These are phyloP conservation scores for Ophiognomonia clavigignenti-juglandacearum DNA, from an alignment of 2,329 filamentous ascomycete species.

Conservation along the genomic window DNA sequence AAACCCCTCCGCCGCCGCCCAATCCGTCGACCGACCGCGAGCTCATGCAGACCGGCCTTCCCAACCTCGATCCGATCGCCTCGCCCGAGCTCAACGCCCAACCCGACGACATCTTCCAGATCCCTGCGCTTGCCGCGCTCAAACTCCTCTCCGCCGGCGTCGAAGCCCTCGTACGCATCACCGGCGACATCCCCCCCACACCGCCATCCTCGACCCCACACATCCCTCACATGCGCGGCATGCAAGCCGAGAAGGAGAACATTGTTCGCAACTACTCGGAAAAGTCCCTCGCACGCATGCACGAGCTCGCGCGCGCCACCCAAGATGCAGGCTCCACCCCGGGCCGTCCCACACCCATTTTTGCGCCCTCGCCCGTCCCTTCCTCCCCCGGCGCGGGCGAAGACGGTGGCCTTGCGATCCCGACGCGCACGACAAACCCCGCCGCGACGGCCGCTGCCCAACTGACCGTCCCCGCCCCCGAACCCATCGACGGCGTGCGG, in stretches of 20 bases:
- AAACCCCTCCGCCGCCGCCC: constrained; percentile 32
- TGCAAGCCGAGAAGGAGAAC: constrained; percentile 58
- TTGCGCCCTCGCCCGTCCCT: not conserved
- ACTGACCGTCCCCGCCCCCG: constrained; percentile 17
- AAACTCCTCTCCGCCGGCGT: constrained; percentile 70
- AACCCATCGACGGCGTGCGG: constrained; percentile 49
- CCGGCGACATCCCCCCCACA: constrained; percentile 77
- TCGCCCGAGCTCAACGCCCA: constrained; percentile 26
- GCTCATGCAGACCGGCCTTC: constrained; percentile 20
- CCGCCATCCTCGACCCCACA: constrained; percentile 61
- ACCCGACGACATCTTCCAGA: constrained; percentile 64
- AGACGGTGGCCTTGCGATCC: not conserved
- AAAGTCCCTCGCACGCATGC: constrained; percentile 43
- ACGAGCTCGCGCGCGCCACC: constrained; percentile 31
- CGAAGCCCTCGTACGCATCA: constrained; percentile 65
- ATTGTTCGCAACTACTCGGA: constrained; percentile 55
- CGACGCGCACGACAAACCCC: not conserved
- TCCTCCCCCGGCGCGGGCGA: not conserved
- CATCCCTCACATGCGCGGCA: constrained; percentile 60
- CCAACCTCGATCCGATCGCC: constrained; percentile 22
- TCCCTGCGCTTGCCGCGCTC: constrained; percentile 70
- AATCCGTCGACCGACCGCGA: constrained; percentile 32
- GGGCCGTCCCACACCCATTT: constrained; percentile 6
- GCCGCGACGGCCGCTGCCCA: constrained; percentile 12
- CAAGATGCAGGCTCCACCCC: constrained; percentile 19